Evolutionary conservation across 257 asterid species (phyloP).

Genomic region (Euphrasia confusa): DNA sequence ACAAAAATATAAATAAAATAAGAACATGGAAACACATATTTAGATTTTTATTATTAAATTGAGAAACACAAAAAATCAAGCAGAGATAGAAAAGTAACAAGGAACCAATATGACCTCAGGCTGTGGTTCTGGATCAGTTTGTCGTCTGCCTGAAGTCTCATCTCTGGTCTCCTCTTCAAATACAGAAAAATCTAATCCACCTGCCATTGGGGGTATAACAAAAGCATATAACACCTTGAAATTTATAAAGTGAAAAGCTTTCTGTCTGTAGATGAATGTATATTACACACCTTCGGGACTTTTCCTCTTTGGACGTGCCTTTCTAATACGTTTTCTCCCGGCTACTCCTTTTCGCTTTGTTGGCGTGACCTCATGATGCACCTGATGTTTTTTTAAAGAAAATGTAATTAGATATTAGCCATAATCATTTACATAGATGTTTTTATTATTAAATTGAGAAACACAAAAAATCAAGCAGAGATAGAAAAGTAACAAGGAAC

Average conservation of each 20-base stretch:
- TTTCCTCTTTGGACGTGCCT: conserved; percentile 51
- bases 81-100: conserved; percentile 20
- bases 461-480: conserved; percentile 13
- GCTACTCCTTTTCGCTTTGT: conserved; percentile 21
- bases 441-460: conserved; percentile 5
- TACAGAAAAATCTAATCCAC: conserved; percentile 28
- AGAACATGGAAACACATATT: conserved; percentile 12
- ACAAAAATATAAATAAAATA: background rate
- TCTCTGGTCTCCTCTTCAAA: conserved; percentile 30
- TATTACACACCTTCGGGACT: conserved; percentile 71
- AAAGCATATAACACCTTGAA: conserved; percentile 14
- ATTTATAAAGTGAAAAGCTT: conserved; percentile 12
- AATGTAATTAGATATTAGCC: conserved; percentile 11
- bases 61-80: conserved; percentile 14
- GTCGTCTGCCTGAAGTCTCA: conserved; percentile 27
- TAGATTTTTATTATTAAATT: background rate
- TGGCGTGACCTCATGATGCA: conserved; percentile 24
- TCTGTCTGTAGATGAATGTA: conserved; percentile 16
- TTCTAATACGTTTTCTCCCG: conserved; percentile 33
- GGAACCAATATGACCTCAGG: conserved; percentile 43
- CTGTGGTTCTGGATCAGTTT: conserved; percentile 32
- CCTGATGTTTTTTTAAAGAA: conserved; percentile 28
- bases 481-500: conserved; percentile 22
- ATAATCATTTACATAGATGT: too few species aligned
- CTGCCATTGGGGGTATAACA: conserved; percentile 27